Conservation (phyloP, 352 stramenopile species). For the Globisporangium cystogenes region DNA sequence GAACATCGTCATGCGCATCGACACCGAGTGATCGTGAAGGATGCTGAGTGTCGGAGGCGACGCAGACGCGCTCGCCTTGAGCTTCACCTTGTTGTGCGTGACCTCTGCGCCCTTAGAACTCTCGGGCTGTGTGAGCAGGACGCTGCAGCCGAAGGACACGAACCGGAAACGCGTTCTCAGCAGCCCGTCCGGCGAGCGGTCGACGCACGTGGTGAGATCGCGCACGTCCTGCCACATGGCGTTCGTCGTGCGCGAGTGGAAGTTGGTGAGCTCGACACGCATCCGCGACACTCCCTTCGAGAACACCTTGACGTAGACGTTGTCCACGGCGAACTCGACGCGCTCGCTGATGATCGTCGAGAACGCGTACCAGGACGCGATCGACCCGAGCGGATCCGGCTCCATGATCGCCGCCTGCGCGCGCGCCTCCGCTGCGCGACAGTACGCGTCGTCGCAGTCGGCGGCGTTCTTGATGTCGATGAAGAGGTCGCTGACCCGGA, state of each 20-base stretch:
- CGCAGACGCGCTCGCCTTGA: background rate
- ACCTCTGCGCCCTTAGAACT: background rate
- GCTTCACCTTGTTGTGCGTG: background rate
- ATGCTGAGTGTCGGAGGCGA: conserved; percentile 16
- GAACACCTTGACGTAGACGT: conserved; percentile 50
- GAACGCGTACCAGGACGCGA: conserved; percentile 55
- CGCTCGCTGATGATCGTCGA: conserved; percentile 46
- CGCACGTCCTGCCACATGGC: conserved; percentile 63
- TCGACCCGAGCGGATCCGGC: conserved; percentile 52
- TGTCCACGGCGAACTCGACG: conserved; percentile 41
- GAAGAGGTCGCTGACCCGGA: conserved; percentile 42
- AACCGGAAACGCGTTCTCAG: conserved; percentile 68
- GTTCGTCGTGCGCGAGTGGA: conserved; percentile 57
- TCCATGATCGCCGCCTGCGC: conserved; percentile 34
- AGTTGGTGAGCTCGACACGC: conserved; percentile 27
- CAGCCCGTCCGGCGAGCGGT: conserved; percentile 50
- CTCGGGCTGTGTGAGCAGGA: conserved; percentile 20
- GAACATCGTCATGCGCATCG: conserved; percentile 49
- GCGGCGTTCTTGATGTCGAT: conserved; percentile 38
- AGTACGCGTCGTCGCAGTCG: conserved; percentile 46
- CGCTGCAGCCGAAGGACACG: conserved; percentile 43
- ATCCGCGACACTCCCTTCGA: conserved; percentile 24
- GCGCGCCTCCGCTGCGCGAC: conserved; percentile 21
- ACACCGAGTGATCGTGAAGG: conserved; percentile 37
- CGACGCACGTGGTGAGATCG: conserved; percentile 44